Evolutionary conservation across 768 basidiomycete species (phyloP).

Genomic region (Leccinellum rugosiceps): DNA sequence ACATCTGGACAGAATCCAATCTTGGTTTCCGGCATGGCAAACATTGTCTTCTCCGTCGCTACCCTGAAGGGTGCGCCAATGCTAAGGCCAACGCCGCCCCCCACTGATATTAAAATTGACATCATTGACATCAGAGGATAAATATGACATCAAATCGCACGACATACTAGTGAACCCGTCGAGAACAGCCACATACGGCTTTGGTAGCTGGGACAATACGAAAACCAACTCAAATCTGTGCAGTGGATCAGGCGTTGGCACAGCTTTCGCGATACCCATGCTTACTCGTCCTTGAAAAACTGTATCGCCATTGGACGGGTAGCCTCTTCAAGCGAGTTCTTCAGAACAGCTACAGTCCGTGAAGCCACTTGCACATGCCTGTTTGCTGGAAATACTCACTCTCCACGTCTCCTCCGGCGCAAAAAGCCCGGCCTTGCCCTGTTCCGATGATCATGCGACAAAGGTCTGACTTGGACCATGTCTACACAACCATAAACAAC

Average conservation of each 20-base stretch:
- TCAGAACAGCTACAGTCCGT: constrained; percentile 49
- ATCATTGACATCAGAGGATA: constrained; percentile 1
- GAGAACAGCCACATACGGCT: constrained; percentile 89
- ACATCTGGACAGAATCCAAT: constrained; percentile 93
- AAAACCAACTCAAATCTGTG: constrained; percentile 79
- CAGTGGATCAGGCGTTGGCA: constrained; percentile 8
- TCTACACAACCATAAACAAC: constrained; percentile 39
- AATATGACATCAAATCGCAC: constrained; percentile 4
- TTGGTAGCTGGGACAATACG: constrained; percentile 62
- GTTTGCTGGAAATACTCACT: constrained; percentile 46
- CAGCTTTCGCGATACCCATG: constrained; percentile 18
- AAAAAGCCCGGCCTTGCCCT: constrained; percentile 77
- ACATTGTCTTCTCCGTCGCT: constrained; percentile 86
- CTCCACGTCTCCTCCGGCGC: constrained; percentile 92
- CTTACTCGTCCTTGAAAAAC: constrained; percentile 90
- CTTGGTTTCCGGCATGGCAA: constrained; percentile 97
- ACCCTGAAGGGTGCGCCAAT: constrained; percentile 85
- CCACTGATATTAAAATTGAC: constrained; percentile 54
- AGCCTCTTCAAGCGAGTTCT: constrained; percentile 44
- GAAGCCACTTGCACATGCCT: constrained; percentile 1
- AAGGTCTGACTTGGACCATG: constrained; percentile 71
- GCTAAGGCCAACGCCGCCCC: constrained; percentile 89
- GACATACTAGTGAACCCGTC: constrained; percentile 87
- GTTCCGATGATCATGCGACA: constrained; percentile 71
- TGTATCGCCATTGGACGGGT: constrained; percentile 66